Conservation (phyloP, 768 basidiomycete genomes). For the Vararia minispora region DNA sequence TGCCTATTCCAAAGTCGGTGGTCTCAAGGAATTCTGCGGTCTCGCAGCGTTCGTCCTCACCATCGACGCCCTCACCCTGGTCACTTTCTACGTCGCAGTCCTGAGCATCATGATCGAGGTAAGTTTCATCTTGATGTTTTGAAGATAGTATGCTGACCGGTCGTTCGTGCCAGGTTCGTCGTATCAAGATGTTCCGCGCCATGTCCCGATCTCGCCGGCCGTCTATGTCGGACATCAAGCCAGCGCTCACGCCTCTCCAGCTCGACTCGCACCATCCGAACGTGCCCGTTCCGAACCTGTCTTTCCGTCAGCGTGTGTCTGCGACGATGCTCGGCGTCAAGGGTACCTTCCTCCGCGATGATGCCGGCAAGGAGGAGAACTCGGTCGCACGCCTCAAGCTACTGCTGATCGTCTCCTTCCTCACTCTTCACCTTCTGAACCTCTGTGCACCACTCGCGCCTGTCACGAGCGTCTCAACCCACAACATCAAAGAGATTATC, state of each 20-base stretch:
- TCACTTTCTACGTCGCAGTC: slow-evolving; percentile 83
- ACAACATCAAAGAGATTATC: too few relatives aligned
- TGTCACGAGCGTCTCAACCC: slow-evolving; percentile 15
- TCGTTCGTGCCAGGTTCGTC: slow-evolving; percentile 40
- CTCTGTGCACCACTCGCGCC: slow-evolving; percentile 84
- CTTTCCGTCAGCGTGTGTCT: slow-evolving; percentile 19
- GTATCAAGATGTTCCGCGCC: slow-evolving; percentile 53
- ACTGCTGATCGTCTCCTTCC: slow-evolving; percentile 86
- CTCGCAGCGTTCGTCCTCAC: slow-evolving; percentile 82
- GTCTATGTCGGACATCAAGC: slow-evolving; percentile 16
- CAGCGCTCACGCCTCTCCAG: too few relatives aligned
- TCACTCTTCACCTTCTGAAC: slow-evolving; percentile 85
- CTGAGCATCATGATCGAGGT: slow-evolving; percentile 96
- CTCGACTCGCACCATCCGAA: too few relatives aligned
- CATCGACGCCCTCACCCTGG: slow-evolving; percentile 81
- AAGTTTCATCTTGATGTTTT: slow-evolving; percentile 15
- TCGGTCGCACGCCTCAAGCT: slow-evolving; percentile 85
- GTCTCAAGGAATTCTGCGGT: slow-evolving; percentile 89
- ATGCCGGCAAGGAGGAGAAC: slow-evolving; percentile 46
- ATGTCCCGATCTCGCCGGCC: slow-evolving; percentile 27
- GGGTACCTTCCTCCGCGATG: slow-evolving; percentile 34
- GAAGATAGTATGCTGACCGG: slow-evolving; percentile 3
- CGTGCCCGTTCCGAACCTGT: slow-evolving; percentile 14
- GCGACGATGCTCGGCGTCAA: slow-evolving; percentile 33
- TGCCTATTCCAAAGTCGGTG: slow-evolving; percentile 77